Base-by-base conservation (phyloP, 768 basidiomycete genomes). In the Dacryopinax spathularia region DNA sequence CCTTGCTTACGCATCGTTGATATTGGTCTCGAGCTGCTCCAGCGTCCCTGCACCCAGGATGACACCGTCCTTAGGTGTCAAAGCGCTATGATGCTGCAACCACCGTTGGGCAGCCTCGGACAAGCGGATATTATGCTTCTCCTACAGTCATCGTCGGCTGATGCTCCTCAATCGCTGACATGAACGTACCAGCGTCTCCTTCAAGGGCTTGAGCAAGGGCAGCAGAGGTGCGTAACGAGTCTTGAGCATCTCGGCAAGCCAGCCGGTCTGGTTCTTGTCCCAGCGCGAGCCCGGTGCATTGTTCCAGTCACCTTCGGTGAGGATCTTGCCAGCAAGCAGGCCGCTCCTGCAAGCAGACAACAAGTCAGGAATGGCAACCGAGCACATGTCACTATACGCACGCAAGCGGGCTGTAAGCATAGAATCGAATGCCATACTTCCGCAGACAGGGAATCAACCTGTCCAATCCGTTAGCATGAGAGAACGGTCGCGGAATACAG, bases 11-110 rank as follows among this genome's bases (percentile, higher is more conserved):
- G 63, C 34, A 10, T 56, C 64, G 35, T 62, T 36, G 37, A 64
- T 33, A 16, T 66, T 60, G 22, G 44, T 37, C 68, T 66, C 66
- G 2, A 59, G 25, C 25, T 65, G 65, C 0, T 65, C 65, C 3
- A 69, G 43, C 6, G 68, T 63, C 6, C 43, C 43, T 15, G 7
- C 43, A 9, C 43, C 43, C 13, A 44, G 43, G n/a, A 44, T 44
- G 22, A 44, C 43, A 9, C n/a, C n/a, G 43, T 44, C 43, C 9
- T 20, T 20, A 12, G 43, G 43, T 44, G 43, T 44, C 43, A 44
- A 44, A 12, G n/a, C 7, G 43, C 43, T 44, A 22, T 44, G 43
- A 20, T 44, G 43, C 22, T 44, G 43, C 43, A 44, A 20, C 43
- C 43, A 44, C 43, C 43, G 43, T 20, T 44, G 43, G 9, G 43